Evolutionary conservation across 495 filamentous ascomycete genomes (phyloP).

Genomic region (Xylaria curta): DNA sequence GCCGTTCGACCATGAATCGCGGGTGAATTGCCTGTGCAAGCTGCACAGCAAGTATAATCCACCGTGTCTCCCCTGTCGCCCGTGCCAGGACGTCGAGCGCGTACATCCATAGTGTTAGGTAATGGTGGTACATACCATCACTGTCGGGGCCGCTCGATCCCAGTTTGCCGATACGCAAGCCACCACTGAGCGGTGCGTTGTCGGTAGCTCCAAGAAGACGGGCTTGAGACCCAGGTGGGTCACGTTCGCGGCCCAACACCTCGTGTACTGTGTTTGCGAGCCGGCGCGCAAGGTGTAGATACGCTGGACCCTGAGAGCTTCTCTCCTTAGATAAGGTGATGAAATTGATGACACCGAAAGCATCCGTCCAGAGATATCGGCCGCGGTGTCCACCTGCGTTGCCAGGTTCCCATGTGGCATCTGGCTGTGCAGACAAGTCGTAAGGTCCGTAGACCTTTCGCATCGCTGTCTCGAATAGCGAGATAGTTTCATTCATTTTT

Average conservation of each 20-base stretch:
- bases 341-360: conserved; percentile 72
- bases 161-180: conserved; percentile 68
- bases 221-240: conserved; percentile 42
- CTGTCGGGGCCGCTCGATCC: conserved; percentile 58
- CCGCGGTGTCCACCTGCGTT: conserved; percentile 67
- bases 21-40: conserved; percentile 66
- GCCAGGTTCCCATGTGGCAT: conserved; percentile 39
- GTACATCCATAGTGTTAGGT: conserved; percentile 75
- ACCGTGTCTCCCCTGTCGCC: conserved; percentile 56
- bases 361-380: conserved; percentile 73
- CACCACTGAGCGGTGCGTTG: conserved; percentile 61
- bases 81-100: conserved; percentile 65
- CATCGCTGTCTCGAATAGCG: conserved; percentile 48
- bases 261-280: conserved; percentile 64
- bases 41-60: conserved; percentile 62
- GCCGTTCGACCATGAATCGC: conserved; percentile 56
- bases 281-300: conserved; percentile 59
- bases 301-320: conserved; percentile 41
- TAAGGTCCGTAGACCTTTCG: conserved; percentile 52
- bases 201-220: conserved; percentile 63
- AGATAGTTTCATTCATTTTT: conserved; percentile 9
- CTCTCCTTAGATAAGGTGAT: conserved; percentile 63
- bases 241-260: conserved; percentile 61
- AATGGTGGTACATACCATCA: conserved; percentile 74
- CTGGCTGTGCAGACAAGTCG: conserved; percentile 34